Conservation (phyloP, 106 monocot genomes). For the Cymbidium sinense region DNA sequence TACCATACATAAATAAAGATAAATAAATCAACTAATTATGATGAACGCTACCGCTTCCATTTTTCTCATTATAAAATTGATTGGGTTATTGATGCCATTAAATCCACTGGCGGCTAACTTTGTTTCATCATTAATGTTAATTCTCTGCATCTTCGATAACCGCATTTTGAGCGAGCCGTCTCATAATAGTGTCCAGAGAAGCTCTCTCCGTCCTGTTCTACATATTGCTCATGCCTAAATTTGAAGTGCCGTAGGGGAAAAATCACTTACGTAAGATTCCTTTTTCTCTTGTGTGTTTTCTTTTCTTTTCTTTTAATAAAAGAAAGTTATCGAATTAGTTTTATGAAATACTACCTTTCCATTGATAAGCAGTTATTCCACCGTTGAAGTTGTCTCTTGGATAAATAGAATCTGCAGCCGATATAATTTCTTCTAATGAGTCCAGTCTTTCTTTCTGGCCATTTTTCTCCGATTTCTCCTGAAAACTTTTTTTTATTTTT, state of each 20-base stretch:
- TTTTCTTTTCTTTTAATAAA: not conserved
- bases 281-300: not conserved
- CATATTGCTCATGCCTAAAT: not conserved
- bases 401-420: not conserved
- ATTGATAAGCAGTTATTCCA: not conserved
- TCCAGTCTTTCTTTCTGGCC: not conserved
- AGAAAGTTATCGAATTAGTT: not conserved
- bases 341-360: not conserved
- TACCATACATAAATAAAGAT: too few species aligned
- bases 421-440: not conserved
- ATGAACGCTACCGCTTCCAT: not conserved
- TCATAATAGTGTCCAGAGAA: not conserved
- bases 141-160: not conserved
- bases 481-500: not conserved
- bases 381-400: not conserved
- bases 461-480: not conserved
- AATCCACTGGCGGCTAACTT: not conserved
- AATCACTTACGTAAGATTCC: not conserved
- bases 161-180: not conserved
- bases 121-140: not conserved
- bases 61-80: not conserved
- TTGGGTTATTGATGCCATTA: not conserved
- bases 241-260: not conserved
- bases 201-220: not conserved
- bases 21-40: not conserved